Base-by-base conservation (phyloP, 2,329 filamentous ascomycete genomes). In the Fusarium sp. region DNA sequence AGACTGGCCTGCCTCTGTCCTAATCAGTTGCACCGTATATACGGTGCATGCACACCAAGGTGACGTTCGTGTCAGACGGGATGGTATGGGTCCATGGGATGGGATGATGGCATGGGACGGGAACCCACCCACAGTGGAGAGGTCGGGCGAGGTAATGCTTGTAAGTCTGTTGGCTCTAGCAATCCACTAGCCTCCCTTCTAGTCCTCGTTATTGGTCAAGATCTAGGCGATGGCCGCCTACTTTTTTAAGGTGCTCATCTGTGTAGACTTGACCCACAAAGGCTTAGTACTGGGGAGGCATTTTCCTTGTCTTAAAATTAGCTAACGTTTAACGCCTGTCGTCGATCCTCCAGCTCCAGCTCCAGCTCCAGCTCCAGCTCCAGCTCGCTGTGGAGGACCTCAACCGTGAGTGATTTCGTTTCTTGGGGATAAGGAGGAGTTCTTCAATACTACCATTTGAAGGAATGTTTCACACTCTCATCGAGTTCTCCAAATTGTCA, bases 111-210 rank as follows among this genome's bases (percentile, higher is more conserved):
- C 31, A 55, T 41, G 37, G 57, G 44, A 10, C 35, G 46, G 57
- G 27, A 60, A n/a, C 38, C 37, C 51, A 33, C 33, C 38, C 37
- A 58, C 41, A 58, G n/a, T 49, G 29, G 21, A 46, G 23, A 35
- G 38, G 21, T 31, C 35, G 65, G 66, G 65, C 66, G 38, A 38
- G 29, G 10, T 35, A 48, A 69, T 68, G 49, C 66, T 45, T 69
- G 65, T 68, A 68, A 69, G 44, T 51, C 58, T 69, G 66, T 69
- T 69, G 58, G 66, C 39, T 69, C 49, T 69, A 69, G 58, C 39
- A 44, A 25, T 29, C 4, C 16, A 27, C 25, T 49, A 49, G 27
- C 25, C 49, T 16, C 14, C 21, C 35, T 35, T 12, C 8, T 11
- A 35, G 19, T 25, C 10, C 15, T 25, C 4, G 7, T 27, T 21